A percentile compares a stretch with the other conserved stretches of the same genome.
These are phyloP conservation scores for Diplogelasinospora grovesii DNA, from an alignment of 495 filamentous ascomycete genomes.

Conservation along the genomic window DNA sequence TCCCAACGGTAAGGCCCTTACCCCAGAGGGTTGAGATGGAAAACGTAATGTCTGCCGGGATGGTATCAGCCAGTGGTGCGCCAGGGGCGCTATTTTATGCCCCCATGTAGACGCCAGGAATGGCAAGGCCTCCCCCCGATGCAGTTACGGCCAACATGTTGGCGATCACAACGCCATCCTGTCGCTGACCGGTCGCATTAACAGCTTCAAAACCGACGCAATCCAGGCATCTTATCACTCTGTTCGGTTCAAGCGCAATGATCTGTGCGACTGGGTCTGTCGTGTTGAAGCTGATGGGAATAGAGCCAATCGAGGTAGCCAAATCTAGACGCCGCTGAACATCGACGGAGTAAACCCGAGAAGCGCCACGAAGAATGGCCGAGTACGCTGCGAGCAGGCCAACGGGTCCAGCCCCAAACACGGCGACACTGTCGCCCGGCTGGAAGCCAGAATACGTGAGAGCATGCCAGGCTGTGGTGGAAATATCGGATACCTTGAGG, in stretches of 20 bases:
- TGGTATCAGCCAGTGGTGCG: conserved; percentile 9
- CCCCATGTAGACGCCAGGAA: conserved; percentile 20
- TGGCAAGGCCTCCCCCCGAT: conserved; percentile 44
- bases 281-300: conserved; percentile 21
- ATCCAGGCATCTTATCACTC: conserved; percentile 49
- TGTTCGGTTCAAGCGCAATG: conserved; percentile 29
- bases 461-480: conserved; percentile 31
- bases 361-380: conserved; percentile 33
- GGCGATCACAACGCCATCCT: conserved; percentile 25
- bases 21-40: conserved; percentile 2
- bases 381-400: conserved; percentile 34
- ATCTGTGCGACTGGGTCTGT: conserved; percentile 32
- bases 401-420: conserved; percentile 39
- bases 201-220: conserved; percentile 51
- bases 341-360: conserved; percentile 24
- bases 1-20: conserved; percentile 12
- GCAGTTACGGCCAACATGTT: conserved; percentile 32
- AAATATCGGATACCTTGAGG: conserved; percentile 32
- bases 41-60: background rate
- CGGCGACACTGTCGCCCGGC: conserved; percentile 34
- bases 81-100: background rate
- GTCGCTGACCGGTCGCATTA: conserved; percentile 36
- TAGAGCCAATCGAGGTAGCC: conserved; percentile 20
- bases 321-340: conserved; percentile 18
- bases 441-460: conserved; percentile 28